These are phyloP conservation scores for Ganoderma leucocontextum DNA, from an alignment of 1,284 basidiomycete genomes.

Conservation along the genomic window DNA sequence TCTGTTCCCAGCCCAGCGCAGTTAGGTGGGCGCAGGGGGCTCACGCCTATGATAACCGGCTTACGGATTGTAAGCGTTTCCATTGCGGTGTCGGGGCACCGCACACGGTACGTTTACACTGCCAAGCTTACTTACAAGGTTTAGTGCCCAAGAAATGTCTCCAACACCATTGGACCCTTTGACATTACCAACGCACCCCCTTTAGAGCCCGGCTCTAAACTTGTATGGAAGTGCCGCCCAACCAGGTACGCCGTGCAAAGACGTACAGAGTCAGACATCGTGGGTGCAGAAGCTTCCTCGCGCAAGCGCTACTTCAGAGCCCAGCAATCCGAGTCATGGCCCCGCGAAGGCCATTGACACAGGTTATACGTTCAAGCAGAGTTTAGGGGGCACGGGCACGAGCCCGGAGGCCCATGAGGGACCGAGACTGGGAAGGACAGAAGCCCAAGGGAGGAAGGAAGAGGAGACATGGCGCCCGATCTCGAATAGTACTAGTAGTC, in stretches of 20 bases:
- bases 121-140: neutral
- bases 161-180: neutral
- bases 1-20: constrained; percentile 4
- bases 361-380: constrained; percentile 17
- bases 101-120: neutral
- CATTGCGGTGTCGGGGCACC: neutral
- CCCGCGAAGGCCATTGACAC: neutral
- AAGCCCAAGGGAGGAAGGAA: constrained; percentile 9
- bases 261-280: neutral
- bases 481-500: neutral
- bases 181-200: neutral
- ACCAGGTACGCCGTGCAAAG: constrained; percentile 5
- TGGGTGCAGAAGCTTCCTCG: neutral
- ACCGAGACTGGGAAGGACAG: constrained; percentile 16
- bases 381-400: constrained; percentile 13
- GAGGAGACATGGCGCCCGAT: neutral
- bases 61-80: neutral
- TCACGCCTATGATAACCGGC: constrained; percentile 4
- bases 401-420: constrained; percentile 5
- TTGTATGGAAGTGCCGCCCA: constrained; percentile 3
- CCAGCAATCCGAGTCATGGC: constrained; percentile 2
- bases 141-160: neutral
- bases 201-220: neutral
- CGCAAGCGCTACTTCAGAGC: constrained; percentile 1
- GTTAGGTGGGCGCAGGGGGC: neutral